phyloP scores from a whole-genome alignment of 2,329 filamentous ascomycete genomes.

The Ceratocystis alfenasii region DNA sequence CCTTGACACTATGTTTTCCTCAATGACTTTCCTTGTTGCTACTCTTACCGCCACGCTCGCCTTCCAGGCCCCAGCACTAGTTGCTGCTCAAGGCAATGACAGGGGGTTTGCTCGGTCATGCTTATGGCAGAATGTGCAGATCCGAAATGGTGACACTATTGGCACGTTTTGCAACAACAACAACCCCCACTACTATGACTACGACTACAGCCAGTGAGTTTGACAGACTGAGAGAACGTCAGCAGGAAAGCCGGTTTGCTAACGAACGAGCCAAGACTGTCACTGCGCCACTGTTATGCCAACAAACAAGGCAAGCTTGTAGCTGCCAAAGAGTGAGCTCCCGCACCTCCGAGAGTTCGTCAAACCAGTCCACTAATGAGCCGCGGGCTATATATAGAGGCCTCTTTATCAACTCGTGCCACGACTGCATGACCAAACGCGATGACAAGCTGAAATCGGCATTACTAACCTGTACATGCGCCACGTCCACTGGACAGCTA shows the following conservation, averaged over 20 bases:
- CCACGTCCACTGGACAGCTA: not conserved
- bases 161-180: constrained; percentile 18
- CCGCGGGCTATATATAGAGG: not conserved
- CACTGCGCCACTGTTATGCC: constrained; percentile 14
- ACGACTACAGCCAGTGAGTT: constrained; percentile 14
- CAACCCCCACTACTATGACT: constrained; percentile 16
- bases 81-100: constrained; percentile 5
- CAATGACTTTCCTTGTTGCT: not conserved
- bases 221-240: not conserved
- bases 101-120: constrained; percentile 13
- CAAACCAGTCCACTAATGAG: not conserved
- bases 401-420: constrained; percentile 12
- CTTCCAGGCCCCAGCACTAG: not conserved
- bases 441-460: not conserved
- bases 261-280: not conserved
- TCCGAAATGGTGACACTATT: constrained; percentile 11
- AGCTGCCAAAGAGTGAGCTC: not conserved
- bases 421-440: constrained; percentile 8
- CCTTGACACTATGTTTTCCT: not conserved
- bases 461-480: constrained; percentile 12
- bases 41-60: not conserved
- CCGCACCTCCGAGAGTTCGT: not conserved
- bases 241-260: not conserved
- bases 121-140: constrained; percentile 16
- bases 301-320: constrained; percentile 15